Evolutionary conservation across 805 yeast genomes (phyloP).

Genomic region (Hanseniaspora taiwanica): DNA sequence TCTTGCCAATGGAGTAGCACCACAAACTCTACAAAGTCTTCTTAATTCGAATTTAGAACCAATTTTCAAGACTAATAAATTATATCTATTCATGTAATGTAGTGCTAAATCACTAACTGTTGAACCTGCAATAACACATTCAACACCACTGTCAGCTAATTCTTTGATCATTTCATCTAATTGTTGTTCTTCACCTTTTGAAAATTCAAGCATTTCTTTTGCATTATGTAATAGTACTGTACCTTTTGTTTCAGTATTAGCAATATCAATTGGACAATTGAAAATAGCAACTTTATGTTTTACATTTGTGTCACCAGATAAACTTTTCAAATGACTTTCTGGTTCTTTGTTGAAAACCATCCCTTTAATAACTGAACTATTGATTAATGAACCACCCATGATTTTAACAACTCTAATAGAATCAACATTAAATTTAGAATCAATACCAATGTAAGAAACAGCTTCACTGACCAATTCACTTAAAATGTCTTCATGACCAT

Average conservation of each 20-base stretch:
- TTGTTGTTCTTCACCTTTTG: constrained; percentile 92
- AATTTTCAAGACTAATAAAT: constrained; percentile 73
- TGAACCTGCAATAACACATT: constrained; percentile 88
- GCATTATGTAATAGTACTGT: constrained; percentile 94
- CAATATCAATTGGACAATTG: constrained; percentile 88
- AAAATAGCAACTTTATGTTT: constrained; percentile 81
- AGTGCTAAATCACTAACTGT: constrained; percentile 86
- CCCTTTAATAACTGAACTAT: constrained; percentile 78
- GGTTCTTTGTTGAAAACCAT: constrained; percentile 98
- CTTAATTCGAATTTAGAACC: constrained; percentile 91
- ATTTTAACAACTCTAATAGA: constrained; percentile 90
- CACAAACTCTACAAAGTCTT: constrained; percentile 90
- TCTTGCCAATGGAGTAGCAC: constrained; percentile 91
- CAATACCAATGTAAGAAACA: constrained; percentile 33
- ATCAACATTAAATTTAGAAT: constrained; percentile 65
- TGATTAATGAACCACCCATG: constrained; percentile 74
- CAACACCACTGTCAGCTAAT: constrained; percentile 70
- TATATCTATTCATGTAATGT: constrained; percentile 82
- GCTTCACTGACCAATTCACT: constrained; percentile 77
- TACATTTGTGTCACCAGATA: constrained; percentile 26
- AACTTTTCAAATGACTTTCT: constrained; percentile 73
- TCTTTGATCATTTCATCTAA: constrained; percentile 76
- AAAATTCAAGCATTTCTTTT: constrained; percentile 88
- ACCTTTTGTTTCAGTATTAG: constrained; percentile 96
- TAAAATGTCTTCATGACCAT: constrained; percentile 71